Evolutionary conservation across 306 rosid species (phyloP).

Genomic region (Castanea crenata): DNA sequence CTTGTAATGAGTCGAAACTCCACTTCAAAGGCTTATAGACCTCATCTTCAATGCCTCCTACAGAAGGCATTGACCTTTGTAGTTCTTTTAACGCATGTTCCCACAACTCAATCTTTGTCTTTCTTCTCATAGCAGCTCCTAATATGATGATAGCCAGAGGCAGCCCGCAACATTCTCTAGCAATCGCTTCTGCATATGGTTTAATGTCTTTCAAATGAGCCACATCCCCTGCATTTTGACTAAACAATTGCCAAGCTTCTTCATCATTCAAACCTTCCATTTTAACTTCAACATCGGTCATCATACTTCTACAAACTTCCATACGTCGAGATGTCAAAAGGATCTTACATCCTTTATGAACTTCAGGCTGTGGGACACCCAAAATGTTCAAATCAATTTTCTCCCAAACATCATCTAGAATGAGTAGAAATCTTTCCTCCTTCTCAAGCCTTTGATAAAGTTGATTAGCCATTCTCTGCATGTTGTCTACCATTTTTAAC

Average conservation of each 20-base stretch:
- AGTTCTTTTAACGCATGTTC: constrained; percentile 19
- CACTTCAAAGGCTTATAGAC: constrained; percentile 19
- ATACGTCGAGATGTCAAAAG: not conserved
- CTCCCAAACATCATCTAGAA: not conserved
- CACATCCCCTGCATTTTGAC: constrained; percentile 16
- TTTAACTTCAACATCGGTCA: constrained; percentile 16
- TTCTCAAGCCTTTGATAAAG: constrained; percentile 8
- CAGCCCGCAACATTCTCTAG: constrained; percentile 19
- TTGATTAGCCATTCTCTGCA: constrained; percentile 6
- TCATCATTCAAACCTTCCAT: constrained; percentile 1
- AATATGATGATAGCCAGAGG: constrained; percentile 21
- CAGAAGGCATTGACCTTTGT: not conserved
- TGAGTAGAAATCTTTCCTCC: not conserved
- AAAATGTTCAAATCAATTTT: not conserved
- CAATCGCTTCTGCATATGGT: constrained; percentile 9
- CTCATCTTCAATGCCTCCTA: not conserved
- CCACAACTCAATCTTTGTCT: constrained; percentile 15
- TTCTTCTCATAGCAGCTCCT: constrained; percentile 30
- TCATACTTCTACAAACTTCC: constrained; percentile 24
- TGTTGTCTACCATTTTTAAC: constrained; percentile 3
- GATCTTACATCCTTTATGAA: not conserved
- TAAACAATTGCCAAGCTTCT: constrained; percentile 25
- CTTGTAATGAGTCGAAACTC: constrained; percentile 18
- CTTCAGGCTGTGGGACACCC: not conserved
- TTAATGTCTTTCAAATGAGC: not conserved